A percentile compares a stretch with the other conserved stretches of the same genome.
phyloP scores from a whole-genome alignment of 306 rosid genomes.

The Sphenostylis stenocarpa region DNA sequence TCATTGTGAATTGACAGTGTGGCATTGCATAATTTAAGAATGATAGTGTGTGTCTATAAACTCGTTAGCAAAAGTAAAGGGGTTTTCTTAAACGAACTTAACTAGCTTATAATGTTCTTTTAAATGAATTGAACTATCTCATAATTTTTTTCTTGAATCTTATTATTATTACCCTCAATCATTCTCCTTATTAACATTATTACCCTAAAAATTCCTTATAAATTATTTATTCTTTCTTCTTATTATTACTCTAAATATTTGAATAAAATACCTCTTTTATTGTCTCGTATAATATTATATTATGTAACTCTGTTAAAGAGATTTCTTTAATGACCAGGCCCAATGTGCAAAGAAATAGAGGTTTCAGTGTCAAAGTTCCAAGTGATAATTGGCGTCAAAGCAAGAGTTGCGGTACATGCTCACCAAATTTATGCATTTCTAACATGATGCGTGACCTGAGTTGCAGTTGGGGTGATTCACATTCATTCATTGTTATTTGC shows the following conservation, averaged over 20 bases:
- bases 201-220: neutral
- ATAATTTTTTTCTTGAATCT: too few species aligned
- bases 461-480: neutral
- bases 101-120: neutral
- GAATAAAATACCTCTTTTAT: neutral
- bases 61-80: neutral
- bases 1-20: too few species aligned
- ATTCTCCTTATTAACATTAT: neutral
- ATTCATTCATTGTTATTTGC: neutral
- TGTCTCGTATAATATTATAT: neutral
- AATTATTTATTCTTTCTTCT: too few species aligned
- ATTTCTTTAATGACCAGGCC: slow-evolving; percentile 55
- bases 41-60: too few species aligned
- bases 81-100: neutral
- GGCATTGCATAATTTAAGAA: too few species aligned
- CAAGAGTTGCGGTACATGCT: neutral
- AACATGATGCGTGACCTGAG: neutral
- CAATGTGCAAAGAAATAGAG: slow-evolving; percentile 60
- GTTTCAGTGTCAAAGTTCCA: slow-evolving; percentile 38
- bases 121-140: neutral
- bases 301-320: neutral
- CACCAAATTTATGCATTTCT: neutral
- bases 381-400: slow-evolving; percentile 27
- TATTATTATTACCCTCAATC: neutral
- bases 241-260: neutral